Evolutionary conservation across 1,139 yeast species (phyloP).

Genomic region (Yamadazyma buinensis): DNA sequence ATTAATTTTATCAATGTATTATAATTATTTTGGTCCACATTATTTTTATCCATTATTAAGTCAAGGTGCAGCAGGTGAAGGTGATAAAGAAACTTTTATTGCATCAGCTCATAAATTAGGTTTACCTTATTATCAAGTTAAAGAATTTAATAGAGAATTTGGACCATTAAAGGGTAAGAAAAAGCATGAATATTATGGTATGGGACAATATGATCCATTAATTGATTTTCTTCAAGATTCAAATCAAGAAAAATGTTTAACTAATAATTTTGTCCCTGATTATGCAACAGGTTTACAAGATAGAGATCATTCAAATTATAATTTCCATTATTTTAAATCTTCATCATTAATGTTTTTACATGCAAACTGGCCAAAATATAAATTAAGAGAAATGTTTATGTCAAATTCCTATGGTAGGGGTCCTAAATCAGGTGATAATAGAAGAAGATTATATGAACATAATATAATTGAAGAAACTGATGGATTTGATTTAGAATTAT

Average conservation of each 20-base stretch:
- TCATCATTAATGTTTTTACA: slow-evolving; percentile 31
- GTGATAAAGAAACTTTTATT: slow-evolving; percentile 56
- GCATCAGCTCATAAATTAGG: slow-evolving; percentile 54
- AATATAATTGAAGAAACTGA: slow-evolving; percentile 24
- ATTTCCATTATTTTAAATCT: slow-evolving; percentile 26
- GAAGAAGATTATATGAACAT: slow-evolving; percentile 28
- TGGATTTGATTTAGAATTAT: slow-evolving; percentile 28
- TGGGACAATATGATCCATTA: slow-evolving; percentile 40
- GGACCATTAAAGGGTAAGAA: slow-evolving; percentile 23
- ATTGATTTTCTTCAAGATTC: slow-evolving; percentile 26
- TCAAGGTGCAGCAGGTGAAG: slow-evolving; percentile 39
- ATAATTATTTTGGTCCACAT: slow-evolving; percentile 46
- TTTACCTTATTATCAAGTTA: slow-evolving; percentile 53
- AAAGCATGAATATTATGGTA: slow-evolving; percentile 28
- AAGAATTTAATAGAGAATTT: slow-evolving; percentile 36
- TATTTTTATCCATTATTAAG: slow-evolving; percentile 30
- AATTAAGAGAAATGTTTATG: slow-evolving; percentile 23
- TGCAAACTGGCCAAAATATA: slow-evolving; percentile 38
- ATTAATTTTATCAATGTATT: slow-evolving; percentile 50
- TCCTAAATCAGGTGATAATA: slow-evolving; percentile 13
- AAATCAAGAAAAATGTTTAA: slow-evolving; percentile 7
- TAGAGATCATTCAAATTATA: slow-evolving; percentile 21
- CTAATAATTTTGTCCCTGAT: slow-evolving; percentile 16
- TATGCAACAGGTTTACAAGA: slow-evolving; percentile 22
- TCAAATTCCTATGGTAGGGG: slow-evolving; percentile 26